A percentile compares a stretch with the other conserved stretches of the same genome.
These are phyloP conservation scores for Coffea canephora DNA, from an alignment of 257 asterid species.

Conservation along the genomic window DNA sequence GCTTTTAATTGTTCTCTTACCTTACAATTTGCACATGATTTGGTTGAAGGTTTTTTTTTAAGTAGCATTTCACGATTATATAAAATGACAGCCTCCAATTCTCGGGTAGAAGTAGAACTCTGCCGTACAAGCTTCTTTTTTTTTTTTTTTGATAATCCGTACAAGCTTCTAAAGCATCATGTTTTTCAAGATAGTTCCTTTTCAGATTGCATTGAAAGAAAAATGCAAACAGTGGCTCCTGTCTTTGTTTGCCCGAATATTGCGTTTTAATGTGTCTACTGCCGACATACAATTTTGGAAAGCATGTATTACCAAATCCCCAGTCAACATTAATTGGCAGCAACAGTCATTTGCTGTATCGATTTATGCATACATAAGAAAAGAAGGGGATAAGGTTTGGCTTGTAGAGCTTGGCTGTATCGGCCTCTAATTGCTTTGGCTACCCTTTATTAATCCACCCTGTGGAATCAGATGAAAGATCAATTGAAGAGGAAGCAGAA, in stretches of 20 bases:
- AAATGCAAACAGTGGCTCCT: not conserved
- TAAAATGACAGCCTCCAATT: not conserved
- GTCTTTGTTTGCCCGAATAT: not conserved
- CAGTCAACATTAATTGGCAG: not conserved
- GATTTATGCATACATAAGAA: not conserved
- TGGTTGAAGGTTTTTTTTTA: not conserved
- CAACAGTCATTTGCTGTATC: not conserved
- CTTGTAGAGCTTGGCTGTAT: not conserved
- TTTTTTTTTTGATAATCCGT: too few species aligned
- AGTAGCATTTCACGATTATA: not conserved
- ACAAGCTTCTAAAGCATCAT: not conserved
- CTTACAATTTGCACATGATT: not conserved
- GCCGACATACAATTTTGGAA: too few species aligned
- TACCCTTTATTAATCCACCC: conserved; percentile 6
- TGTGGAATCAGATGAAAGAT: conserved; percentile 47
- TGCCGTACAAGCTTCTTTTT: not conserved
- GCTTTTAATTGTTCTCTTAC: not conserved
- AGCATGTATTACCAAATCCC: not conserved
- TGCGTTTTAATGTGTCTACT: not conserved
- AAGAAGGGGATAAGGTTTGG: not conserved
- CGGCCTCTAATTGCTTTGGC: not conserved
- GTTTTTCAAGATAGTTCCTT: not conserved
- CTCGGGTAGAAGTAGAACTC: not conserved
- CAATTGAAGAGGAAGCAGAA: conserved; percentile 86
- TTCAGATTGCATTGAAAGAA: not conserved